A percentile compares a stretch with the other conserved stretches of the same genome.
phyloP scores from a whole-genome alignment of 306 rosid genomes.

The Cucurbita moschata region DNA sequence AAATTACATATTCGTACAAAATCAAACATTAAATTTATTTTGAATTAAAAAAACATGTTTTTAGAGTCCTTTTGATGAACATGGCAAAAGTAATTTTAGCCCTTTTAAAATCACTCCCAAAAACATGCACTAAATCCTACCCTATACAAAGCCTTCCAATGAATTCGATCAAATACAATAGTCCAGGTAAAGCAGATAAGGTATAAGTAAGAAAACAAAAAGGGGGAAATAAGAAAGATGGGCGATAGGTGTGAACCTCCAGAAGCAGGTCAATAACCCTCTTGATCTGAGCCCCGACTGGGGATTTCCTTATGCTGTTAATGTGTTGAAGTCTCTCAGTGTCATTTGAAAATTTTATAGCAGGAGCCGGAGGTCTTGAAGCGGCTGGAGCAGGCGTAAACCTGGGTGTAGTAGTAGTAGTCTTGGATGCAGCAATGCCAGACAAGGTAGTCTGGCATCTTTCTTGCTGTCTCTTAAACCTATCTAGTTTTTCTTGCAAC shows the following conservation, averaged over 20 bases:
- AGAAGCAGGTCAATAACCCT: slow-evolving; percentile 66
- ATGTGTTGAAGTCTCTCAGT: slow-evolving; percentile 91
- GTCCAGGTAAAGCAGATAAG: neutral
- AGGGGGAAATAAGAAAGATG: neutral
- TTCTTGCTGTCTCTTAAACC: slow-evolving; percentile 63
- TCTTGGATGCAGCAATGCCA: slow-evolving; percentile 46
- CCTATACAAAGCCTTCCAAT: neutral
- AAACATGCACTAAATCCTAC: neutral
- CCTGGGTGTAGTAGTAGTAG: slow-evolving; percentile 11
- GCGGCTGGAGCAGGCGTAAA: slow-evolving; percentile 14
- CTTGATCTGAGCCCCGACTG: slow-evolving; percentile 90
- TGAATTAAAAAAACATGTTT: too few species aligned
- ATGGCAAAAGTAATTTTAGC: too few species aligned
- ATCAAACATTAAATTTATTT: too few species aligned
- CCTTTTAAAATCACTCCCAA: too few species aligned
- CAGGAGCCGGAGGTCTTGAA: slow-evolving; percentile 30
- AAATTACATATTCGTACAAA: too few species aligned
- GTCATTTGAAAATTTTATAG: slow-evolving; percentile 73
- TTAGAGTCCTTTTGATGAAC: too few species aligned
- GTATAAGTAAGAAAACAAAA: neutral
- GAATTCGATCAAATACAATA: neutral
- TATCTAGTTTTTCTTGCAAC: slow-evolving; percentile 44
- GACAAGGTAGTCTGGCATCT: slow-evolving; percentile 50
- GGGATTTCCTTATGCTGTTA: slow-evolving; percentile 56
- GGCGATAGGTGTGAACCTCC: slow-evolving; percentile 32